Base-by-base conservation (phyloP, 371 early-diverging fungal species). In the Chytridium lagenaria region DNA sequence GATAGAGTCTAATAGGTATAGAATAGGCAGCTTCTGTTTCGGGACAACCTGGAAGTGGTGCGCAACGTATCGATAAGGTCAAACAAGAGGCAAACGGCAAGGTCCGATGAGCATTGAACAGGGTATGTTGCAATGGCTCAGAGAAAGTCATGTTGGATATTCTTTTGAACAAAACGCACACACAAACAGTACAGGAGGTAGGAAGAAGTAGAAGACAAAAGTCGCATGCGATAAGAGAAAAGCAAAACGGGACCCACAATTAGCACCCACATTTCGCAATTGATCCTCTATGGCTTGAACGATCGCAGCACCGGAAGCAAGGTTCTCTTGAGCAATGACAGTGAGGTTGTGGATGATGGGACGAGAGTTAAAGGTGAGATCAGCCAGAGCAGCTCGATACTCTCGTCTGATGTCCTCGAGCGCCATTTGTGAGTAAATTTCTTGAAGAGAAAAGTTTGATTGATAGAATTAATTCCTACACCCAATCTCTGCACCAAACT, bases 1-100 rank as follows among this genome's bases (percentile, higher is more conserved):
- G 30, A 97, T 95, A 39, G 96, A 96, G 83, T 97, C 97, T 70
- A 97, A 87, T 51, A 97, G 86, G 81, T 95, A 97, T 37, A 97
- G 83, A 1, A 91, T 86, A 23, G 96, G 96, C 28, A 97, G 84
- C 83, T 95, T 95, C 74, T 90, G 90, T 38, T 83, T 86, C 28
- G 91, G 85, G 23, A 87, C 88, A 61, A 89, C 92, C 93, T 94
- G 80, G 52, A 71, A 28, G 19, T 49, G 2, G 26, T 28, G 34
- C 15, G 34, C 7, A 63, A 37, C 36, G 23, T 31, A 63, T 3
- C 63, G 36, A 50, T 30, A 50, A 30, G 26, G 49, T 3, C 28
- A 71, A 64, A 71, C 12, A 37, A 26, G 40, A 44, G 10, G 59
- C 39, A 3, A 31, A 12, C 64, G 22, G 68, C 3, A n/a, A n/a